Conservation (phyloP, 768 basidiomycete genomes). For the Serendipita sp. region DNA sequence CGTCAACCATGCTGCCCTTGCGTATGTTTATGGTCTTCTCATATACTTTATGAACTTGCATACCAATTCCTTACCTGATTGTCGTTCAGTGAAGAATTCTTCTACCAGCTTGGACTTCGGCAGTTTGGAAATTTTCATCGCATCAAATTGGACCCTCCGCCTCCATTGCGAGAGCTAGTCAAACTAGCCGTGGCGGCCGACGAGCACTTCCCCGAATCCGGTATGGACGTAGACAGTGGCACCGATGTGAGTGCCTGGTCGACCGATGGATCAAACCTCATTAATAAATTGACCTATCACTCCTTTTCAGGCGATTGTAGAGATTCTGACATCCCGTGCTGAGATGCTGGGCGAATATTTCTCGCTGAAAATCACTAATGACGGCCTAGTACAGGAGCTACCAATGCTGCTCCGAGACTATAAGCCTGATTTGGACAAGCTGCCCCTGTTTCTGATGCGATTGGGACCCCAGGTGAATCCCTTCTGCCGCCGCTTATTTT, state of each 20-base stretch:
- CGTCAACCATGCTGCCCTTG: slow-evolving; percentile 68
- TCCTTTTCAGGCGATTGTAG: slow-evolving; percentile 39
- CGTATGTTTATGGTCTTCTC: slow-evolving; percentile 36
- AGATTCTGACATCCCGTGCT: slow-evolving; percentile 41
- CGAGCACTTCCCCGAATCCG: slow-evolving; percentile 33
- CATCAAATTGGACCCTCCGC: slow-evolving; percentile 71
- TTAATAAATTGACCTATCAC: neutral
- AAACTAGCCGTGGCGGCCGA: slow-evolving; percentile 66
- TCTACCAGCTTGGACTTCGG: slow-evolving; percentile 82
- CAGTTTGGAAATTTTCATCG: slow-evolving; percentile 77
- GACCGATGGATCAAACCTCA: neutral
- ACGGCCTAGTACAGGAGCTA: slow-evolving; percentile 56
- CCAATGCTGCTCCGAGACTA: slow-evolving; percentile 78
- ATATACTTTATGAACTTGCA: too few relatives aligned
- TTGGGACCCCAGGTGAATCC: slow-evolving; percentile 70
- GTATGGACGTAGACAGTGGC: slow-evolving; percentile 42
- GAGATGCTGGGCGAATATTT: slow-evolving; percentile 94
- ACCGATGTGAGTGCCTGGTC: slow-evolving; percentile 42
- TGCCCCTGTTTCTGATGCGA: slow-evolving; percentile 81
- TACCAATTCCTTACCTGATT: neutral
- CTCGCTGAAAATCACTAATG: slow-evolving; percentile 48
- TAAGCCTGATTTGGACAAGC: slow-evolving; percentile 77
- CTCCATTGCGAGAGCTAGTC: slow-evolving; percentile 52
- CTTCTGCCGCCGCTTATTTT: too few relatives aligned
- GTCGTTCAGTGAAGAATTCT: slow-evolving; percentile 63